Conservation (phyloP, 2,329 filamentous ascomycete species). For the Cladophialophora carrionii region DNA sequence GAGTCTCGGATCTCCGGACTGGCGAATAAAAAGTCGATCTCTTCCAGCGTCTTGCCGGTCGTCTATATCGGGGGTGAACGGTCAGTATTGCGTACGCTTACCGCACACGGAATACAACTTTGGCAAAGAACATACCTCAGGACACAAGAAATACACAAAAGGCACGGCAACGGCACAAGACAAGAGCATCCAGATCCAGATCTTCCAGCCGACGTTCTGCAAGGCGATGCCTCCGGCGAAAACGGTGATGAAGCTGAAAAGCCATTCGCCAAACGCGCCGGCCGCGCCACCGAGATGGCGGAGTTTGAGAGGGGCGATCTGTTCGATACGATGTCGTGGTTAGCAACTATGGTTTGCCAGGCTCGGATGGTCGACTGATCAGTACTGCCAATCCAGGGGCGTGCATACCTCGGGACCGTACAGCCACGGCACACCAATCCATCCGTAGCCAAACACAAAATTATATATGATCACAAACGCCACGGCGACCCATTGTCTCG, state of each 20-base stretch:
- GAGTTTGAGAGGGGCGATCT: constrained; percentile 46
- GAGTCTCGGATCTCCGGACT: constrained; percentile 29
- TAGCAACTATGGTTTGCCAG: background rate
- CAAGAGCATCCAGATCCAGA: constrained; percentile 46
- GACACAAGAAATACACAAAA: constrained; percentile 34
- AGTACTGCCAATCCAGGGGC: background rate
- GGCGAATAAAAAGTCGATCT: constrained; percentile 58
- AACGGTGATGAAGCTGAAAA: constrained; percentile 32
- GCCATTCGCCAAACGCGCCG: constrained; percentile 44
- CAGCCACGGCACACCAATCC: constrained; percentile 41
- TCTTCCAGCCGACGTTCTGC: constrained; percentile 42
- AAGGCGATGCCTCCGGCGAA: constrained; percentile 31
- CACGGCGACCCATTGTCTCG: constrained; percentile 30
- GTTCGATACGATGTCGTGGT: background rate
- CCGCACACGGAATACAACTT: background rate
- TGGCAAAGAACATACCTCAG: constrained; percentile 25
- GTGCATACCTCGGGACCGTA: constrained; percentile 42
- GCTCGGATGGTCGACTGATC: too few species aligned
- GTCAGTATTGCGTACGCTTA: background rate
- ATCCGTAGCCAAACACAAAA: constrained; percentile 31
- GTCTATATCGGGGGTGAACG: constrained; percentile 37
- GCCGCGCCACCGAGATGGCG: constrained; percentile 45
- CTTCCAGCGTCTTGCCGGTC: constrained; percentile 54
- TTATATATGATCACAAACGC: constrained; percentile 26
- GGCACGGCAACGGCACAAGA: constrained; percentile 26